Percentiles rank a stretch among this genome's conserved stretches.
Evolutionary conservation across 2,329 filamentous ascomycete genomes (phyloP).

Genomic region (Hypoxylon rubiginosum): DNA sequence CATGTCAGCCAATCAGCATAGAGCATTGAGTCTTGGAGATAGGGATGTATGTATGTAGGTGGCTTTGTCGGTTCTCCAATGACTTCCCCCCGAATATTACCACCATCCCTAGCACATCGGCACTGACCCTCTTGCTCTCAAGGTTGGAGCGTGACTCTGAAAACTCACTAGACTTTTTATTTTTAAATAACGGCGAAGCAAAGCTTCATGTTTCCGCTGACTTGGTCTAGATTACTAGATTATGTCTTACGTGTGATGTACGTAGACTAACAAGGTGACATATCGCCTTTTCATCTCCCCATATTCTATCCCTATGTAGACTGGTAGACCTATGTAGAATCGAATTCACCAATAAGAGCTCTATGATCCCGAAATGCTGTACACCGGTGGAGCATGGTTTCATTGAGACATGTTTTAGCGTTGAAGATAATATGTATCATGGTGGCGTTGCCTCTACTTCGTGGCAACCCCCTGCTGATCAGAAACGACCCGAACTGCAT

Average conservation of each 20-base stretch:
- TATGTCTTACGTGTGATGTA: background rate
- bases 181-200: background rate
- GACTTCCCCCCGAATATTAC: background rate
- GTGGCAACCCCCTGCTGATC: background rate
- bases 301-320: too few relatives aligned
- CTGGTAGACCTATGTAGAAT: too few relatives aligned
- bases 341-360: background rate
- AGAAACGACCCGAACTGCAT: background rate
- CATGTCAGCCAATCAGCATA: background rate
- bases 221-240: background rate
- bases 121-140: background rate
- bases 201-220: background rate
- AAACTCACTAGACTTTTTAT: background rate
- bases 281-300: background rate
- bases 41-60: too few relatives aligned
- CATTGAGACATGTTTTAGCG: conserved; percentile 1
- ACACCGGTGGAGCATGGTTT: background rate
- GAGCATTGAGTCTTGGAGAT: background rate
- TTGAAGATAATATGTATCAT: background rate
- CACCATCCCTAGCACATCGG: background rate
- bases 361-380: background rate
- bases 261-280: background rate
- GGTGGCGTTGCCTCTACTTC: background rate
- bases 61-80: background rate
- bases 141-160: background rate